Base-by-base conservation (phyloP, 129 eudicot species). In the Escallonia rubra region DNA sequence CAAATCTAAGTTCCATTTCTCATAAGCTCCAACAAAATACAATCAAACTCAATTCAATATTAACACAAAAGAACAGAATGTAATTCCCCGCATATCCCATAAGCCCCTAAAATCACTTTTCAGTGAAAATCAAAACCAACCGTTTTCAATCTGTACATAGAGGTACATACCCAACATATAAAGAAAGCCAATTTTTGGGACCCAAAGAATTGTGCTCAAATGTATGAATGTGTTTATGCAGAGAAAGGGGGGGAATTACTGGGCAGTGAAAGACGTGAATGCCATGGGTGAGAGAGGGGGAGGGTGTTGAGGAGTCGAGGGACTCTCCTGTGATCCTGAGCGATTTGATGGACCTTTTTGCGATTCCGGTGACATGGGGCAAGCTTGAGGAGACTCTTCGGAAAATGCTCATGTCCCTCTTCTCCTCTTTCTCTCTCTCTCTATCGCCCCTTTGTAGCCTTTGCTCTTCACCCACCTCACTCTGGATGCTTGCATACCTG, bases 221-320 rank as follows among this genome's bases (percentile, higher is more conserved):
- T 6, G 41, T 1, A n/a, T 7, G 34, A 5, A 51, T 62, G 41
- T 50, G 8, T 8, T 52, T n/a, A 14, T 4, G n/a, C 7, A n/a
- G 59, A 55, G 8, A 34, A 65, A 41, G 59, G 2, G 3, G 45
- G 49, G 34, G 34, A 43, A 75, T 80, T 76, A 92, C 95, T 39
- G 95, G 96, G 88, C 98, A 92, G 68, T 92, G 87, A 61, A 92
- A 80, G 60, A 86, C 95, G 41, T 92, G 98, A 79, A 92, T 73
- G 69, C 98, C 98, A 70, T 79, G 87, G 71, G 74, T 68, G 67
- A 84, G 96, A 34, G 82, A 69, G 4, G 89, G 70, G 34, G 34
- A 23, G 11, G 79, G 51, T 43, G 66, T 48, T 34, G 66, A 65
- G 62, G 76, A 72, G 46, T 65, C 49, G 41, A 57, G 65, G 77